A percentile compares a stretch with the other conserved stretches of the same genome.
Evolutionary conservation across 495 filamentous ascomycete species (phyloP).

Genomic region (Lasiosphaeria ovina): DNA sequence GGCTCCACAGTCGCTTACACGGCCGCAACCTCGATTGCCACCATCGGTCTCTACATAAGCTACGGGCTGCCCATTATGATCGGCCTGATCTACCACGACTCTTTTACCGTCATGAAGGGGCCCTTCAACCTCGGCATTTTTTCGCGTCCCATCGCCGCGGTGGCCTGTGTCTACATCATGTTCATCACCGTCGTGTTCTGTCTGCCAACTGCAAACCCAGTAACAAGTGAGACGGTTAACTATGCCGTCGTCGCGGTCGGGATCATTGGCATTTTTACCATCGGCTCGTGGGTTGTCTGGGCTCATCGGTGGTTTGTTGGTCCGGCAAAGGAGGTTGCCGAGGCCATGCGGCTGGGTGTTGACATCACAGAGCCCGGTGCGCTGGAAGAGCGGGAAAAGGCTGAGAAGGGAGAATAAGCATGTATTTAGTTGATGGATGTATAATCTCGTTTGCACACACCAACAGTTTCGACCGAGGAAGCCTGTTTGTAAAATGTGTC

Average conservation of each 20-base stretch:
- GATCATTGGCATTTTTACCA: conserved; percentile 48
- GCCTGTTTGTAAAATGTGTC: too few relatives aligned
- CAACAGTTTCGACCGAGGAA: too few relatives aligned
- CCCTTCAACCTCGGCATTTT: conserved; percentile 58
- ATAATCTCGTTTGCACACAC: background rate
- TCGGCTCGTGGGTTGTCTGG: conserved; percentile 37
- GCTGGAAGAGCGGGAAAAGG: conserved; percentile 43
- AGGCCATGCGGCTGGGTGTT: conserved; percentile 49
- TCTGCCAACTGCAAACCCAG: conserved; percentile 58
- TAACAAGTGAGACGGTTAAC: conserved; percentile 57
- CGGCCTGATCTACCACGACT: conserved; percentile 44
- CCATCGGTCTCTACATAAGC: conserved; percentile 66
- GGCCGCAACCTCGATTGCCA: conserved; percentile 63
- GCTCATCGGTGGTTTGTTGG: conserved; percentile 59
- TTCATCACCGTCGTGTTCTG: conserved; percentile 64
- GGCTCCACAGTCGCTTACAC: conserved; percentile 60
- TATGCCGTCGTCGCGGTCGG: conserved; percentile 64
- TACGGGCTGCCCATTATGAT: conserved; percentile 67
- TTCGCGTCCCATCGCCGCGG: conserved; percentile 51
- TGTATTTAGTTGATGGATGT: background rate
- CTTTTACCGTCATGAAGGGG: conserved; percentile 47
- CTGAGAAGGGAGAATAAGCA: background rate
- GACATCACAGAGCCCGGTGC: conserved; percentile 47
- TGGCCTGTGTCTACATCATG: conserved; percentile 52
- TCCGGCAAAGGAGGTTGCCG: conserved; percentile 50